Conservation (phyloP, 139 green algal genomes). For the Bryopsis sp. region DNA sequence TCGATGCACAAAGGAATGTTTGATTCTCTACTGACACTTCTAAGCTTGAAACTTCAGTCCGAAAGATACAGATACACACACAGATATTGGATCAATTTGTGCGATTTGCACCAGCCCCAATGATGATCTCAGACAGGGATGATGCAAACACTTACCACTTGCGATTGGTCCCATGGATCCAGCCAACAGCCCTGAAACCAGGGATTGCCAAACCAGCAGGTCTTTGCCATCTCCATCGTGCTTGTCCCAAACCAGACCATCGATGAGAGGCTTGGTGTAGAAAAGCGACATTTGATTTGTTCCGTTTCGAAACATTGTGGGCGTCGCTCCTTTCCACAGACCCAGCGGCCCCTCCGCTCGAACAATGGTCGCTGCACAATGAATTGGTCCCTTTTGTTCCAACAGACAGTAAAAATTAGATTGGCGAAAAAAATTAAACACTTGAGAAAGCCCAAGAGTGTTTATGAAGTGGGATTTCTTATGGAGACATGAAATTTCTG, state of each 20-base stretch:
- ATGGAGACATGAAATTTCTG: too few relatives aligned
- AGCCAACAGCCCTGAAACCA: conserved; percentile 75
- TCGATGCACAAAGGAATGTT: too few relatives aligned
- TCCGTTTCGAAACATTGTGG: conserved; percentile 86
- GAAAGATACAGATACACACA: too few relatives aligned
- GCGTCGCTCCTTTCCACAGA: conserved; percentile 80
- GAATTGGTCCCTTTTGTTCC: conserved; percentile 69
- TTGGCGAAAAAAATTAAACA: too few relatives aligned
- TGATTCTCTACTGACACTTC: too few relatives aligned
- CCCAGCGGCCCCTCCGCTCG: conserved; percentile 71
- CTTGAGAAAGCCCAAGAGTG: too few relatives aligned
- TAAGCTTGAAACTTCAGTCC: too few relatives aligned
- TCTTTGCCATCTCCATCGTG: conserved; percentile 70
- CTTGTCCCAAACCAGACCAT: conserved; percentile 60
- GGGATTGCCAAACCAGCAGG: conserved; percentile 59
- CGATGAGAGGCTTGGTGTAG: conserved; percentile 63
- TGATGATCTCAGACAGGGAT: too few relatives aligned
- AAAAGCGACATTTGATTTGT: conserved; percentile 96
- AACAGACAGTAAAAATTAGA: too few relatives aligned
- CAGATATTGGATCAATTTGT: too few relatives aligned
- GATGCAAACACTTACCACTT: conserved; percentile 46
- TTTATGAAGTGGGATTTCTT: too few relatives aligned
- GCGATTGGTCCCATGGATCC: conserved; percentile 71
- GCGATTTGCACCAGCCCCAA: too few relatives aligned
- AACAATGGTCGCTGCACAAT: conserved; percentile 70